phyloP scores from a whole-genome alignment of 2,329 filamentous ascomycete genomes.

The Colletotrichum viniferum region DNA sequence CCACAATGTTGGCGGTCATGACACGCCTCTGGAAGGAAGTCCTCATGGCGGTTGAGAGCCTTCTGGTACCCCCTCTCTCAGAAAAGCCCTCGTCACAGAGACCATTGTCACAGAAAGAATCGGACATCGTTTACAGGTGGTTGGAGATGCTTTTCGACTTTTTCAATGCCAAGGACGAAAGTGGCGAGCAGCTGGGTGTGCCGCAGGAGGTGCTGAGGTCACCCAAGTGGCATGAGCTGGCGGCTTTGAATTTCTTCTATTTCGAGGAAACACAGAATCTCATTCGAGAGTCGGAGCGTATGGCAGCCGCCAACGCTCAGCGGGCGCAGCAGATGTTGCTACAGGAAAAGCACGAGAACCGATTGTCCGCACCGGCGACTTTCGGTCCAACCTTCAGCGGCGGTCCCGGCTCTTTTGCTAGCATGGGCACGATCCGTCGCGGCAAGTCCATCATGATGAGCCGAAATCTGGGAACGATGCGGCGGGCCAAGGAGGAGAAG shows the following conservation, averaged over 20 bases:
- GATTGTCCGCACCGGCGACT: slow-evolving; percentile 67
- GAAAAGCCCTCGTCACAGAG: slow-evolving; percentile 91
- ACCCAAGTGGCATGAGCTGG: slow-evolving; percentile 97
- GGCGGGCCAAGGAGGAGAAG: slow-evolving; percentile 93
- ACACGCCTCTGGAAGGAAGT: slow-evolving; percentile 98
- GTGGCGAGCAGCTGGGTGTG: slow-evolving; percentile 83
- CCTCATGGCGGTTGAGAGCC: slow-evolving; percentile 83
- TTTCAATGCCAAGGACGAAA: slow-evolving; percentile 91
- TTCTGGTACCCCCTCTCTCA: slow-evolving; percentile 91
- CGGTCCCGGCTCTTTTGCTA: slow-evolving; percentile 60
- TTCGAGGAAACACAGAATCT: slow-evolving; percentile 90
- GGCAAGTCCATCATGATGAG: slow-evolving; percentile 90
- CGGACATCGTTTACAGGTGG: slow-evolving; percentile 96
- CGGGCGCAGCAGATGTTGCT: slow-evolving; percentile 73
- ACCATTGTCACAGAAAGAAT: slow-evolving; percentile 82
- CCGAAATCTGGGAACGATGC: slow-evolving; percentile 95
- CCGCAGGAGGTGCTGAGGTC: slow-evolving; percentile 91
- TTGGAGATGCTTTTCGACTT: slow-evolving; percentile 88
- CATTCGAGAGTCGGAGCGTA: slow-evolving; percentile 93
- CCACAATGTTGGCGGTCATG: slow-evolving; percentile 99
- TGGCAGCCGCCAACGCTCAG: slow-evolving; percentile 85
- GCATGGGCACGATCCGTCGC: slow-evolving; percentile 69
- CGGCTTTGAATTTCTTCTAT: slow-evolving; percentile 98
- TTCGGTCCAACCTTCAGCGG: slow-evolving; percentile 55
- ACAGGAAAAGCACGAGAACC: slow-evolving; percentile 46